Evolutionary conservation across 352 stramenopile genomes (phyloP), one percentile per base, ranked within the genome.

Genomic region (Phytopythium kandeliae): DNA sequence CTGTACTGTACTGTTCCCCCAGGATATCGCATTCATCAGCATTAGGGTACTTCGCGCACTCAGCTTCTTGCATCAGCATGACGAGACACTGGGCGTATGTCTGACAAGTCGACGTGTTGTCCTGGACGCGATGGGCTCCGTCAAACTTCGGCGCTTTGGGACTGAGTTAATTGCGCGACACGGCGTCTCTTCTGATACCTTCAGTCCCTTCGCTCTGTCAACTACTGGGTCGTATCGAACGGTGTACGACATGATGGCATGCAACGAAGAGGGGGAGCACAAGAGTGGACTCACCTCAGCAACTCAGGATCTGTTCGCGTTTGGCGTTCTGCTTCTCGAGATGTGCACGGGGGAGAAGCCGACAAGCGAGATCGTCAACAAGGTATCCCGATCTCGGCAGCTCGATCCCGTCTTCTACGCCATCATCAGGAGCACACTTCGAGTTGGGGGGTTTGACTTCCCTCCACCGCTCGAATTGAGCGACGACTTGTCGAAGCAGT

Each of bases 31-130:
- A 5, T 60, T 69, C 19, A 70, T 89, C 33, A 67, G 69, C 3
- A 58, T 65, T 9, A 55, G 79, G 12, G 54, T 87, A 26, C 58
- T 87, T 1, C 57, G 52, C 0, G 62, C 41, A 1, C 63, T 92
- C 7, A 22, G 55, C 1, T 85, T 74, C 53, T 60, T 86, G 4
- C 72, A 85, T 21, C 30, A 40, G 13, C 61, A 65, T 9, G 52
- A 67, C 1, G 50, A 71, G 46, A 64, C 51, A 1, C 62, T 91
- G 24, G 69, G 72, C 8, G 59, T 60, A 15, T 75, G 62, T 22
- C 62, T 89, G 21, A 86, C 78, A n/a, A 92, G 80, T 61, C 67
- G 68, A 16, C 85, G 84, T 48, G 76, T 89, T 15, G 76, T 89
- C 63, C 38, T 92, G 21, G 53, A 67, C 12, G 55, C 70, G 26